Evolutionary conservation across 2,329 filamentous ascomycete genomes (phyloP), one percentile per base, ranked within the genome.

Genomic region (Camillea tinctor): DNA sequence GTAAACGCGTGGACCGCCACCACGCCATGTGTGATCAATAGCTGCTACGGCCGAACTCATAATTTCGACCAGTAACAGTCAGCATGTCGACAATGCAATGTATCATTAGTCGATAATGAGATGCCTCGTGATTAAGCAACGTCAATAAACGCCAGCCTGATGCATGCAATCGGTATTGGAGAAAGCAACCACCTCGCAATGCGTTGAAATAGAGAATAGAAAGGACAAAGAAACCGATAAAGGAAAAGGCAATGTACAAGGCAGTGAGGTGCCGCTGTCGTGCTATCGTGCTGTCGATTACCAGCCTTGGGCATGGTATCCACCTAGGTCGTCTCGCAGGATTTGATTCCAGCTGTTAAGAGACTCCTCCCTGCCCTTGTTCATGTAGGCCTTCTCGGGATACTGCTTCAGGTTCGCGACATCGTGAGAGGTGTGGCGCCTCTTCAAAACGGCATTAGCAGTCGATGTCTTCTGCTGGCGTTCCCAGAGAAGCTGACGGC

Each of bases 391-490:
- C 71, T 82, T 84, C 66, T 91, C 88, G 4, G 92, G 91, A 70
- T 90, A 92, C 74, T 95, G 87, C 77, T 89, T 90, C 50, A 98
- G 82, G 75, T 96, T 96, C 63, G 91, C 90, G 64, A 97, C 88
- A 72, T 97, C 93, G 66, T 94, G 91, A 2, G 94, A 91, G 7
- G 93, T 97, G 74, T 97, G 93, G 61, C 92, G 84, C 64, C 94
- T 87, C 81, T 97, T 96, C 60, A 97, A 83, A 57, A 94, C 91
- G 1, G 93, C 92, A 65, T 94, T 93, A 69, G 89, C 91, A 7
- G 92, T 94, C 36, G 91, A 90, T 60, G 92, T 92, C 83, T 95
- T 96, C 73, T 98, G 94, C 72, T 96, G 92, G 56, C 95, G 89
- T 75, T 99, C 95, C 91, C 92, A 96, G 17, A 98, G 84, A 17